Evolutionary conservation across 176 grass and related monocot genomes (phyloP), one percentile per base, ranked within the genome.

Genomic region (Typha latifolia): DNA sequence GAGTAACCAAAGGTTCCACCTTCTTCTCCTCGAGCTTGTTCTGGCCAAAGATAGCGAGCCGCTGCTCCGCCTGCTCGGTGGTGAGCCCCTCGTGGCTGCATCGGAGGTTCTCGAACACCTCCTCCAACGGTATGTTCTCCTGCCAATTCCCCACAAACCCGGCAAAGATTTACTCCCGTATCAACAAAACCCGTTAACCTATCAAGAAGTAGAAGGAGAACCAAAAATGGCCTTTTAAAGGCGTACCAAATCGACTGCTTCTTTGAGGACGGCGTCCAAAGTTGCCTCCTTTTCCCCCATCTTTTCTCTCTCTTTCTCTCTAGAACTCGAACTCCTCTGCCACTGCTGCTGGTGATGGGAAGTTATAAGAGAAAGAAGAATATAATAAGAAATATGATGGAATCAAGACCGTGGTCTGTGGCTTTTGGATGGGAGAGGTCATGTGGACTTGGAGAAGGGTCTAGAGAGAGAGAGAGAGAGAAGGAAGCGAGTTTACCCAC

Each of bases 11-110:
- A 70, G 61, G 14, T 14, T 0, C 19, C 12, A 95, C 90, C 82
- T 82, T 77, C 87, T 95, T 95, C 74, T 95, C 90, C 71, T 95
- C 90, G 13, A 95, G 86, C 74, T 77, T 95, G 70, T 95, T 95
- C 66, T 80, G 86, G 3, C 90, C 90, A 52, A 95, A 95, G 61
- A 95, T 72, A 62, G 37, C 22, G 51, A 95, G 83, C 37, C 90
- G 71, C 78, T 84, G 83, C 73, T 86, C 72, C 8, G 81, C 90
- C 79, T 95, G 86, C 62, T 59, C 52, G 49, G 81, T 50, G 31
- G 86, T 49, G 75, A 95, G 90, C 1, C 90, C 90, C 75, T 90
- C 75, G 61, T 62, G 76, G 66, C 50, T 87, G 72, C 90, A 95
- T 87, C 81, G 70, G 4, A 95, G 78, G 71, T 87, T 86, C 32